Percentiles rank a stretch among this genome's conserved stretches.
Evolutionary conservation across 2,329 filamentous ascomycete species (phyloP).

Genomic region (Botrytis hyacinthi): DNA sequence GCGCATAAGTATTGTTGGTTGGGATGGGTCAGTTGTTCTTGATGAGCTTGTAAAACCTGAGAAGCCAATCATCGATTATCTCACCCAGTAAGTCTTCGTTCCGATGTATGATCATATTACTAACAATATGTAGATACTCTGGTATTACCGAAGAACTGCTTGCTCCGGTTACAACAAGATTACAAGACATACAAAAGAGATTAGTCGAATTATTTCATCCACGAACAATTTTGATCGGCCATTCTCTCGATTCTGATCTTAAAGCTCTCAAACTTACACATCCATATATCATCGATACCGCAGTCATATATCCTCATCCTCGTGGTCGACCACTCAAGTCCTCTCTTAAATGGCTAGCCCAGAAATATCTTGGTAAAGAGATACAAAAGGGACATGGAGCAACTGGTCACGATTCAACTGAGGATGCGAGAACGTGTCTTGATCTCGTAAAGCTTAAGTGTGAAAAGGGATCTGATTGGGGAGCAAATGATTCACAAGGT

Average conservation of each 20-base stretch:
- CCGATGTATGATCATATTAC: slow-evolving; percentile 24
- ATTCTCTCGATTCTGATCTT: slow-evolving; percentile 80
- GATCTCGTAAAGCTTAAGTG: slow-evolving; percentile 95
- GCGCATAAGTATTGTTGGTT: slow-evolving; percentile 80
- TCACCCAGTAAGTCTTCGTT: slow-evolving; percentile 60
- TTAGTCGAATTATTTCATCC: slow-evolving; percentile 71
- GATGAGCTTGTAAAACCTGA: slow-evolving; percentile 92
- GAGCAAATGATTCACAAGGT: slow-evolving; percentile 70
- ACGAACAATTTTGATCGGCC: slow-evolving; percentile 72
- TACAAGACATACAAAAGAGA: slow-evolving; percentile 76
- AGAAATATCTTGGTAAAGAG: slow-evolving; percentile 81
- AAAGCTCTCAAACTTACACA: slow-evolving; percentile 83
- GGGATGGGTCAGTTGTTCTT: slow-evolving; percentile 78
- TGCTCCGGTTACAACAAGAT: slow-evolving; percentile 75
- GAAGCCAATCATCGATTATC: slow-evolving; percentile 85
- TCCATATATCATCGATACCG: slow-evolving; percentile 90
- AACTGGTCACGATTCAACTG: slow-evolving; percentile 74
- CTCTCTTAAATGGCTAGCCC: slow-evolving; percentile 82
- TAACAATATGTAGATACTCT: slow-evolving; percentile 57
- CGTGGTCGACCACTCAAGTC: slow-evolving; percentile 87
- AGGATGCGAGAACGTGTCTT: slow-evolving; percentile 87
- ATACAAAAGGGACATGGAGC: slow-evolving; percentile 77
- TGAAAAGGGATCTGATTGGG: slow-evolving; percentile 86
- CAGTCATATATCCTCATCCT: slow-evolving; percentile 85
- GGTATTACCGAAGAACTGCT: slow-evolving; percentile 90